Conservation (phyloP, 139 green algal species). For the Chlorella vulgaris region DNA sequence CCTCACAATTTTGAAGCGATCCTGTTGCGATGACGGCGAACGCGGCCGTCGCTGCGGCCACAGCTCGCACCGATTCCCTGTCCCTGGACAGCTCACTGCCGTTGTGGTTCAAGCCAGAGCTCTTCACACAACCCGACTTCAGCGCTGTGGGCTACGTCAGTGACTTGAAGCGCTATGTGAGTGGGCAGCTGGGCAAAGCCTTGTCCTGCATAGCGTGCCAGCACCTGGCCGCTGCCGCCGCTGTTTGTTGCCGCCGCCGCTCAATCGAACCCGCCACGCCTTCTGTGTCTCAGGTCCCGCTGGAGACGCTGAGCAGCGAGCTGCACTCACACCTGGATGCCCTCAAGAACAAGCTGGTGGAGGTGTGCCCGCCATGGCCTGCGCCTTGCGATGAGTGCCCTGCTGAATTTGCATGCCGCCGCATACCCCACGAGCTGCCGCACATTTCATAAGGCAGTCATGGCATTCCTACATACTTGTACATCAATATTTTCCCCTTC, state of each 20-base stretch:
- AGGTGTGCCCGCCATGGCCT: not conserved
- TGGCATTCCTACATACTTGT: not conserved
- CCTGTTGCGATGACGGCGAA: not conserved
- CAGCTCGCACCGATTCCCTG: constrained; percentile 1
- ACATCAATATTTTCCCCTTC: constrained; percentile 58
- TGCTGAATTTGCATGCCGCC: too few relatives aligned
- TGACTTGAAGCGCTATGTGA: constrained; percentile 80
- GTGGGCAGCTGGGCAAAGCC: constrained; percentile 10
- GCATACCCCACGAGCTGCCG: too few relatives aligned
- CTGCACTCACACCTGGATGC: constrained; percentile 73
- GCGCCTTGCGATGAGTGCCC: too few relatives aligned
- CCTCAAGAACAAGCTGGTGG: constrained; percentile 75
- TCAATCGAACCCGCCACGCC: not conserved
- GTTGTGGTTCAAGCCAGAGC: constrained; percentile 84
- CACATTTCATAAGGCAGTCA: too few relatives aligned
- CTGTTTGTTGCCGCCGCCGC: not conserved
- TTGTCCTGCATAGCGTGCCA: too few relatives aligned
- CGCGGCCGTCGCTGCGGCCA: not conserved
- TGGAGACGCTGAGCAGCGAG: constrained; percentile 82
- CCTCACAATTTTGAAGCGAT: too few relatives aligned
- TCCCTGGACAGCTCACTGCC: constrained; percentile 42
- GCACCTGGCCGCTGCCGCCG: not conserved
- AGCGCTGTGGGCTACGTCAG: constrained; percentile 74
- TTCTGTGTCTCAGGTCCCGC: constrained; percentile 70
- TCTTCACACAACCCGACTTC: constrained; percentile 76